These are phyloP conservation scores for Trichophyton mentagrophytes DNA, from an alignment of 2,329 filamentous ascomycete genomes.

Conservation along the genomic window DNA sequence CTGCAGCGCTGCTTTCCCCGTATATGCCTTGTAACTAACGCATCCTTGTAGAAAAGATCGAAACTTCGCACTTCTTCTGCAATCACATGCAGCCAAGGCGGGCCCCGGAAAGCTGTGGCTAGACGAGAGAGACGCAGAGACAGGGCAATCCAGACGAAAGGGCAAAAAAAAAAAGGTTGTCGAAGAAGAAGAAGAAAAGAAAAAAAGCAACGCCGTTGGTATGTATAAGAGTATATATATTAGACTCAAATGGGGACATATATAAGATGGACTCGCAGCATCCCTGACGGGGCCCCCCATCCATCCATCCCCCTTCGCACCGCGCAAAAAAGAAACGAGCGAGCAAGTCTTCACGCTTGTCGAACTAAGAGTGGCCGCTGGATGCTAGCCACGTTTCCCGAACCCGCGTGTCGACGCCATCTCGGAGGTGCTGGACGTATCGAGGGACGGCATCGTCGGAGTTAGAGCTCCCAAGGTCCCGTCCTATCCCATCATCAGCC, in stretches of 20 bases:
- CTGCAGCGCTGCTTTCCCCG: not conserved
- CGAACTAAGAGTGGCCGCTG: not conserved
- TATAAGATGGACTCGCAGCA: not conserved
- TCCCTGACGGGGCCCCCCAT: not conserved
- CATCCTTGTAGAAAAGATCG: no score
- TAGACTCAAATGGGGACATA: not conserved
- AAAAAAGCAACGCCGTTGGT: not conserved
- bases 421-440: not conserved
- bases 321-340: not conserved
- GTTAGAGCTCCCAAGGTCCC: no score
- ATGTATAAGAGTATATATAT: not conserved
- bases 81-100: constrained; percentile 2
- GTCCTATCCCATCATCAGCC: no score
- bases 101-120: not conserved
- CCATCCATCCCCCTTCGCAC: not conserved
- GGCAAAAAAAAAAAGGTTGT: no score
- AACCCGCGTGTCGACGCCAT: not conserved
- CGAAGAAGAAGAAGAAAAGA: not conserved
- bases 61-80: not conserved
- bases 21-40: not conserved
- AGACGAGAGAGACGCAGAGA: not conserved
- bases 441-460: no score
- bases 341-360: no score
- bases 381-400: not conserved
- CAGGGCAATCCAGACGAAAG: no score